Base-by-base conservation (phyloP, 1,284 basidiomycete species). In the Malassezia nana region DNA sequence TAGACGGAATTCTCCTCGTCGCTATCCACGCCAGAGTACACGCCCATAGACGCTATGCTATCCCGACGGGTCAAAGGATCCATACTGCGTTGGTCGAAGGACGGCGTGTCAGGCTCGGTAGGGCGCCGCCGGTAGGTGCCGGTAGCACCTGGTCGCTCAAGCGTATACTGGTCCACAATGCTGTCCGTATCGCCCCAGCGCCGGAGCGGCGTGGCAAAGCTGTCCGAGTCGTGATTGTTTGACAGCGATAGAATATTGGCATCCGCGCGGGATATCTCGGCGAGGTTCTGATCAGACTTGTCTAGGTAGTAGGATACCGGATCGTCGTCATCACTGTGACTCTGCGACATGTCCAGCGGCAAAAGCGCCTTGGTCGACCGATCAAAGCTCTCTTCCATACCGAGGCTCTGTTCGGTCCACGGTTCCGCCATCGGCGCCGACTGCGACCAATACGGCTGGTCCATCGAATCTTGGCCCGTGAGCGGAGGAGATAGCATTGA, bases 101-200 rank as follows among this genome's bases (percentile, higher is more conserved):
- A 24, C 3, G 48, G 48, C 30, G 48, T 50, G 22, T 31, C 29
- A 1, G 39, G 29, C 38, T 50, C 26, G 5, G 48, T 50, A 3
- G 48, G 38, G 4, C 39, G 25, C 28, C 48, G 48, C 16, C 16
- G n/a, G 44, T 46, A 25, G 28, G 25, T 31, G 28, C 24, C 22
- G 1, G 26, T 13, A 10, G 16, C 28, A 41, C 18, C 10, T 16
- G 40, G 29, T 12, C 22, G 29, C 16, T 26, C 39, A 22, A 20
- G 6, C 1, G 28, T 16, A 22, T 54, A 54, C 15, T 47, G 35
- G 12, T 39, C 31, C 6, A 54, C n/a, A 20, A 54, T 48, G 32
- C 32, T 43, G 31, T 42, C 49, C 28, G 25, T 44, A 18, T 29
- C 43, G 28, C n/a, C n/a, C 40, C n/a, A 10, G 1, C 6, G 24